These are phyloP conservation scores for Phaeodactylum tricornutum DNA, from an alignment of 108 stramenopile genomes.

Conservation along the genomic window DNA sequence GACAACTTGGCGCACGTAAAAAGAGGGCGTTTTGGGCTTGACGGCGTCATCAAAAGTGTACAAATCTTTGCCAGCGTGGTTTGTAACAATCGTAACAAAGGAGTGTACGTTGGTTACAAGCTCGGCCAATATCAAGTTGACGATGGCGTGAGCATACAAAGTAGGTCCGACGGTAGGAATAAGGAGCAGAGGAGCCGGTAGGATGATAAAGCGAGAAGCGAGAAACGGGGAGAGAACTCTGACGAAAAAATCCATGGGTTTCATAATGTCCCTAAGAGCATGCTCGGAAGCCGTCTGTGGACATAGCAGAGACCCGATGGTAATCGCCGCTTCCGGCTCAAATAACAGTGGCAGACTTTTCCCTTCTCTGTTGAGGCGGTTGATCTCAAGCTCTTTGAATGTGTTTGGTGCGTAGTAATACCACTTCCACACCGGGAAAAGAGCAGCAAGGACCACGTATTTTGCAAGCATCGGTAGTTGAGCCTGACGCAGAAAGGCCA, in stretches of 20 bases:
- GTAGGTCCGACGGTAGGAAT: conserved; percentile 23
- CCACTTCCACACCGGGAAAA: conserved; percentile 50
- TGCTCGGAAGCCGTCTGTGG: conserved; percentile 14
- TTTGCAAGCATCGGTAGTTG: conserved; percentile 28
- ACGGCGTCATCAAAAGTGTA: conserved; percentile 58
- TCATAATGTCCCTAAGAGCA: conserved; percentile 6
- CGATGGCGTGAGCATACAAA: conserved; percentile 39
- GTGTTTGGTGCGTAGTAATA: conserved; percentile 72
- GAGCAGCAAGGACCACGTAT: conserved; percentile 22
- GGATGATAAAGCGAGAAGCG: conserved; percentile 36
- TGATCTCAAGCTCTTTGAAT: conserved; percentile 51
- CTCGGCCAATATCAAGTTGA: conserved; percentile 56
- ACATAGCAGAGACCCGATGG: conserved; percentile 19
- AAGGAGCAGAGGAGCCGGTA: conserved; percentile 37
- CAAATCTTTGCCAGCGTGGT: conserved; percentile 69
- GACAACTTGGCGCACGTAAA: conserved; percentile 58
- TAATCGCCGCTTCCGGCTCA: conserved; percentile 27
- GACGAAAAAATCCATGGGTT: conserved; percentile 26
- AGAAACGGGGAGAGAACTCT: conserved; percentile 47
- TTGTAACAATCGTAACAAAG: conserved; percentile 61
- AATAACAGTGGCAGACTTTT: conserved; percentile 16
- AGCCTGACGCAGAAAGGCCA: conserved; percentile 24
- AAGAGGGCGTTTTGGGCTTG: conserved; percentile 44
- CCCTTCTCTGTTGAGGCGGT: conserved; percentile 17
- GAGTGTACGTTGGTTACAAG: conserved; percentile 53